These are phyloP conservation scores for Parmelia sp. DNA, from an alignment of 495 filamentous ascomycete genomes.

Conservation along the genomic window DNA sequence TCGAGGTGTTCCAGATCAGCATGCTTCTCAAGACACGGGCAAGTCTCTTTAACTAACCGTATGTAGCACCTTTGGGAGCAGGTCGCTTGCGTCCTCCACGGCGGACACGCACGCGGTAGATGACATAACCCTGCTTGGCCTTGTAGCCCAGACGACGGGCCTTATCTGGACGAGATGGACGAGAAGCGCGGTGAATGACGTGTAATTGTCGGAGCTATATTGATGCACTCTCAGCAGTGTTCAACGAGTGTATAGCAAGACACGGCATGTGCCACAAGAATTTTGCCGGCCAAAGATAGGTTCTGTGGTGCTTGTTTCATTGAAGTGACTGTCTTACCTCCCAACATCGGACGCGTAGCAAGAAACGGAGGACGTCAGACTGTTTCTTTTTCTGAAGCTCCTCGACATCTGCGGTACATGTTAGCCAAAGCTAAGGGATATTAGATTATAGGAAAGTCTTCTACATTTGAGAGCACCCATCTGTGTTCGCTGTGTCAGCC, in stretches of 20 bases:
- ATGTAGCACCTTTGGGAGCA: constrained; percentile 95
- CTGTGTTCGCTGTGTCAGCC: constrained; percentile 34
- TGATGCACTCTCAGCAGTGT: constrained; percentile 99
- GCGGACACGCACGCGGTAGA: constrained; percentile 97
- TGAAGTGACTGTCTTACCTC: constrained; percentile 73
- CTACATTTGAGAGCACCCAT: constrained; percentile 88
- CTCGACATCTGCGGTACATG: constrained; percentile 61
- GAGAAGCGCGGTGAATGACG: constrained; percentile 97
- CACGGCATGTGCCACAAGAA: constrained; percentile 32
- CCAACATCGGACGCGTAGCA: constrained; percentile 99
- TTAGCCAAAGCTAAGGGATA: background rate
- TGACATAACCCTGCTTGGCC: constrained; percentile 99
- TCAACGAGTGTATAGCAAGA: constrained; percentile 99
- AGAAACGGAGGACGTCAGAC: constrained; percentile 97
- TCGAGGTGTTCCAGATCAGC: constrained; percentile 25
- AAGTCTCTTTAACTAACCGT: constrained; percentile 56
- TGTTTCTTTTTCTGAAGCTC: constrained; percentile 99
- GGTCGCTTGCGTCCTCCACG: constrained; percentile 96
- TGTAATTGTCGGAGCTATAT: constrained; percentile 99
- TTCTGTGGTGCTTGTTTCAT: constrained; percentile 5
- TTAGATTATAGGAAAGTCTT: background rate
- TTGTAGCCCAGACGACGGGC: constrained; percentile 99
- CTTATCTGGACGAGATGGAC: constrained; percentile 98
- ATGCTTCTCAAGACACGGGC: constrained; percentile 1
- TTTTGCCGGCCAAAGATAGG: background rate